Percentiles rank a stretch among this genome's conserved stretches.
Evolutionary conservation across 169 alveolate species (phyloP).

Genomic region (Cryptosporidium sp.): DNA sequence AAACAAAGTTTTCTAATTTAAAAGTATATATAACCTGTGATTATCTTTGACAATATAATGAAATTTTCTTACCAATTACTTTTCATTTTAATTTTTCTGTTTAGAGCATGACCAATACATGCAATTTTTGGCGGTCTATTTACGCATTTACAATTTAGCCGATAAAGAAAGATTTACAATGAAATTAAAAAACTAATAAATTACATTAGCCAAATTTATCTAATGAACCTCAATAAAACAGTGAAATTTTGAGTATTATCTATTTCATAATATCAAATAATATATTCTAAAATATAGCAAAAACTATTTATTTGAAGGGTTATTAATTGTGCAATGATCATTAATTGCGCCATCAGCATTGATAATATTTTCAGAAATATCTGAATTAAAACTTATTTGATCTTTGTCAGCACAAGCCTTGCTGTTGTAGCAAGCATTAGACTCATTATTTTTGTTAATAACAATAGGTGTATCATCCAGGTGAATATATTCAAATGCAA

Average conservation of each 20-base stretch:
- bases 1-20: no score
- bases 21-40: no score
- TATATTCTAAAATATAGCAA: background rate
- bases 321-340: background rate
- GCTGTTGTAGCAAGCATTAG: background rate
- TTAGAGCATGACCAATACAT: conserved; percentile 15
- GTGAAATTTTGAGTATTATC: background rate
- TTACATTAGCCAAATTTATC: background rate
- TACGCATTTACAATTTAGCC: conserved; percentile 5
- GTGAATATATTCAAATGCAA: conserved; percentile 77
- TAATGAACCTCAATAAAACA: background rate
- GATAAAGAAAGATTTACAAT: background rate
- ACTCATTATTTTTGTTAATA: background rate
- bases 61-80: background rate
- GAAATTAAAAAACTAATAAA: background rate
- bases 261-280: background rate
- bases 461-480: conserved; percentile 74
- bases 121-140: conserved; percentile 50
- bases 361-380: background rate
- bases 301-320: background rate
- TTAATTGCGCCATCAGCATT: background rate
- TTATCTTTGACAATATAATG: background rate
- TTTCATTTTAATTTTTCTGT: no score
- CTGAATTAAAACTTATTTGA: background rate
- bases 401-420: background rate